Evolutionary conservation across 768 basidiomycete genomes (phyloP).

Genomic region (Mycena vitilis): DNA sequence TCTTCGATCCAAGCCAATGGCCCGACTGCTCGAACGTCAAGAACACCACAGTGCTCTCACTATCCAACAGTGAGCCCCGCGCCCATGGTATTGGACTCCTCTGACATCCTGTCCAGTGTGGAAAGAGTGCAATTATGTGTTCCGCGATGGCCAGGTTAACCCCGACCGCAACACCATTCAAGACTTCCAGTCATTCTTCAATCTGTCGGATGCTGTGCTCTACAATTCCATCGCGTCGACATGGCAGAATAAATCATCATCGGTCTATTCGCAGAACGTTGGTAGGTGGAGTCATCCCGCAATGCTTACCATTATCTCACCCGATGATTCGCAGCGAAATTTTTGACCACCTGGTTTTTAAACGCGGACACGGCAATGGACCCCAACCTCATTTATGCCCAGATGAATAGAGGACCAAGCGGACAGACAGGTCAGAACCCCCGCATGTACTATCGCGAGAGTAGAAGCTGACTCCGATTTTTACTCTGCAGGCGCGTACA

Average conservation of each 20-base stretch:
- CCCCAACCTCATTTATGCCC: constrained; percentile 69
- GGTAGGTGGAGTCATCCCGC: constrained; percentile 44
- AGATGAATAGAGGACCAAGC: constrained; percentile 57
- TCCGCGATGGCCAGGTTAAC: constrained; percentile 72
- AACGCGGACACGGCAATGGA: constrained; percentile 68
- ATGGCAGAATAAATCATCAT: constrained; percentile 50
- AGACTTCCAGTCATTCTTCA: constrained; percentile 66
- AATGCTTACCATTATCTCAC: neutral
- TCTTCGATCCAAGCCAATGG: constrained; percentile 58
- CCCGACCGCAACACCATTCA: constrained; percentile 69
- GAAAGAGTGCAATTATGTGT: constrained; percentile 66
- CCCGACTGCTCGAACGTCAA: constrained; percentile 69
- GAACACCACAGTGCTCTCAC: constrained; percentile 67
- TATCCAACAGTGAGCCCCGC: constrained; percentile 54
- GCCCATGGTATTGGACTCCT: neutral
- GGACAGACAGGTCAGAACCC: constrained; percentile 46
- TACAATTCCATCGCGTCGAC: constrained; percentile 71
- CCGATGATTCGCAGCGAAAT: constrained; percentile 46
- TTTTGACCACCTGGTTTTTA: constrained; percentile 71
- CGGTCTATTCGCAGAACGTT: constrained; percentile 54
- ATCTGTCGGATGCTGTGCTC: constrained; percentile 67
- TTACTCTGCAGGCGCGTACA: constrained; percentile 39
- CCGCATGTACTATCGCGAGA: constrained; percentile 20
- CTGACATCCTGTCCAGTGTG: constrained; percentile 42
- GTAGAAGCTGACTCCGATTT: neutral